phyloP scores from a whole-genome alignment of 2,329 filamentous ascomycete genomes.

The Drechslerella coelobrocha region DNA sequence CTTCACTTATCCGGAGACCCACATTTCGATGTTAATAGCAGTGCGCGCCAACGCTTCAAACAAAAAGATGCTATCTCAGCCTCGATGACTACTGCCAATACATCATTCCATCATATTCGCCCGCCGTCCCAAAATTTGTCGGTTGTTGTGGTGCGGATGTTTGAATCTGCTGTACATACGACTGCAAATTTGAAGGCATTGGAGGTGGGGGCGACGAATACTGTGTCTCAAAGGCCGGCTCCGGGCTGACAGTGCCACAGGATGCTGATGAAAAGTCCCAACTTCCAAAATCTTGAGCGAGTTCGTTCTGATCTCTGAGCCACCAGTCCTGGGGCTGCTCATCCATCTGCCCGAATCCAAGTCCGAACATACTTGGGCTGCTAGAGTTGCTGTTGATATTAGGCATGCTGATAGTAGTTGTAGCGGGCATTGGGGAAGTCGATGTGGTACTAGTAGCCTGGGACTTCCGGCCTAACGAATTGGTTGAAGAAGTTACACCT shows the following conservation, averaged over 20 bases:
- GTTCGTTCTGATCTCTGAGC: conserved; percentile 68
- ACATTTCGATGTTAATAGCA: no score
- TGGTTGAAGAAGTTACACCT: conserved; percentile 25
- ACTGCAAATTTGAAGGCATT: conserved; percentile 30
- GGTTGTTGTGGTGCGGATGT: conserved; percentile 31
- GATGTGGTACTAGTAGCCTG: conserved; percentile 27
- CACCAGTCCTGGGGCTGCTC: conserved; percentile 67
- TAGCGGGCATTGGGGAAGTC: conserved; percentile 34
- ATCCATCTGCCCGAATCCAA: conserved; percentile 54
- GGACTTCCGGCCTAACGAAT: conserved; percentile 19
- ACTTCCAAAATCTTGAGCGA: conserved; percentile 66
- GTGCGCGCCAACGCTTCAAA: background rate
- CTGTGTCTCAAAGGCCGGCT: conserved; percentile 30
- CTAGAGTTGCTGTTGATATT: conserved; percentile 19
- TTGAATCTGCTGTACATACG: conserved; percentile 32
- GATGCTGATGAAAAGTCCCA: conserved; percentile 44
- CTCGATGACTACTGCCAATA: conserved; percentile 28
- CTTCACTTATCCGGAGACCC: no score
- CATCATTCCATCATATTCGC: conserved; percentile 22
- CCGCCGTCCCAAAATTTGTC: conserved; percentile 11
- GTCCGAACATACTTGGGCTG: conserved; percentile 49
- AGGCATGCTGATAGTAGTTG: conserved; percentile 22
- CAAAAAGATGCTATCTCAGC: background rate
- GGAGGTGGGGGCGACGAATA: conserved; percentile 33
- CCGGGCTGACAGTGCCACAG: conserved; percentile 47